Conservation (phyloP, 345 rosid genomes). For the Cardamine chenopodiifolia region DNA sequence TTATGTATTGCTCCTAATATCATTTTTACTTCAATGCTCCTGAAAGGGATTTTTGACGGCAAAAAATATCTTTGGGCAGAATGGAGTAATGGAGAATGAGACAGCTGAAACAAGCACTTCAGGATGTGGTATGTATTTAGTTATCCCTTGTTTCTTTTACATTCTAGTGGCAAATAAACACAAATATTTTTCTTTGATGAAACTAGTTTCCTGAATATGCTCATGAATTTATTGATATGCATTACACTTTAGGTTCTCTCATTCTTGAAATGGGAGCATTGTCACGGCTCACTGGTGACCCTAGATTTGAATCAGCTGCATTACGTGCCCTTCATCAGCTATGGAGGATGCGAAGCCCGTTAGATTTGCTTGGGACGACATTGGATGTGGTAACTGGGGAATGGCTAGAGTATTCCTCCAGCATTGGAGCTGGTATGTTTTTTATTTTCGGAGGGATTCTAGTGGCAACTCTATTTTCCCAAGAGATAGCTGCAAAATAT, state of each 20-base stretch:
- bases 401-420: constrained; percentile 91
- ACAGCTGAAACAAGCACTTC: constrained; percentile 97
- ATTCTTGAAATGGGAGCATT: constrained; percentile 98
- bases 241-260: constrained; percentile 64
- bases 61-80: constrained; percentile 68
- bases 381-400: constrained; percentile 77
- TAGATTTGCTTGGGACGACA: constrained; percentile 87
- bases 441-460: constrained; percentile 7
- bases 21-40: background rate
- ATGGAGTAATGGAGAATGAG: constrained; percentile 83
- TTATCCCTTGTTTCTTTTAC: constrained; percentile 32
- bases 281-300: constrained; percentile 88
- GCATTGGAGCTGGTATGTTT: constrained; percentile 91
- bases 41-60: constrained; percentile 54
- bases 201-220: constrained; percentile 4
- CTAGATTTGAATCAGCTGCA: constrained; percentile 84
- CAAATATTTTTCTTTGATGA: background rate
- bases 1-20: constrained; percentile 7
- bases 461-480: background rate
- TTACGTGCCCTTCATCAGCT: constrained; percentile 84
- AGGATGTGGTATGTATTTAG: constrained; percentile 76
- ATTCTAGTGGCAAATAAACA: constrained; percentile 14
- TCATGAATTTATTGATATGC: constrained; percentile 26
- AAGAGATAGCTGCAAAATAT: constrained; percentile 3
- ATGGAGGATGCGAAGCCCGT: constrained; percentile 96